A percentile compares a stretch with the other conserved stretches of the same genome.
Evolutionary conservation across 2,329 filamentous ascomycete species (phyloP).

Genomic region (Colletotrichum graminicola): DNA sequence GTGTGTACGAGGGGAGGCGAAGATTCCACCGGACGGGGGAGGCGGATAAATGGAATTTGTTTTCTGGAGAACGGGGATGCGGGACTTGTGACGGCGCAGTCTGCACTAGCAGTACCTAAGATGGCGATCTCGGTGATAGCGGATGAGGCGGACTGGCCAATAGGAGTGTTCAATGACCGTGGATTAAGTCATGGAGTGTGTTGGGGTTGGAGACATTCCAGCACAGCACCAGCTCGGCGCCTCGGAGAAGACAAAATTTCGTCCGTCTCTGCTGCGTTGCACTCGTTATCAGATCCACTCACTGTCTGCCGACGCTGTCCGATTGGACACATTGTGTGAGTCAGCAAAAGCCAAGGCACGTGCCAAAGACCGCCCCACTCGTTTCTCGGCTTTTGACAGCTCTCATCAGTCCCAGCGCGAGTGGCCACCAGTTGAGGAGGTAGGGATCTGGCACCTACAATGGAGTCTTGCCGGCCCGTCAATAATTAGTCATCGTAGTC

Average conservation of each 20-base stretch:
- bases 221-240: constrained; percentile 36
- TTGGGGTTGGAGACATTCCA: neutral
- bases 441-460: constrained; percentile 4
- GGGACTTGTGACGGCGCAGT: constrained; percentile 43
- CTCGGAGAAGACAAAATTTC: constrained; percentile 43
- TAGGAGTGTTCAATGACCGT: constrained; percentile 38
- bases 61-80: constrained; percentile 25
- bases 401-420: neutral
- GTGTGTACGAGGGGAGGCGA: constrained; percentile 26
- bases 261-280: neutral
- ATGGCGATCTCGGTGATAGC: constrained; percentile 43
- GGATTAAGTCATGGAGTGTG: constrained; percentile 41
- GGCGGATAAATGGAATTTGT: constrained; percentile 23
- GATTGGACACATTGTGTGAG: neutral
- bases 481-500: constrained; percentile 7
- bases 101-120: neutral
- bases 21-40: constrained; percentile 15
- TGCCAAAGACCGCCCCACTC: neutral
- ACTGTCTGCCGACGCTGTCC: neutral
- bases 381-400: neutral
- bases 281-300: constrained; percentile 20
- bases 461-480: constrained; percentile 13
- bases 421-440: constrained; percentile 10
- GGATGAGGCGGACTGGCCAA: constrained; percentile 26
- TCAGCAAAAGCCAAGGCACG: neutral